Conservation (phyloP, 2,329 filamentous ascomycete genomes). For the Penicillium sp. region DNA sequence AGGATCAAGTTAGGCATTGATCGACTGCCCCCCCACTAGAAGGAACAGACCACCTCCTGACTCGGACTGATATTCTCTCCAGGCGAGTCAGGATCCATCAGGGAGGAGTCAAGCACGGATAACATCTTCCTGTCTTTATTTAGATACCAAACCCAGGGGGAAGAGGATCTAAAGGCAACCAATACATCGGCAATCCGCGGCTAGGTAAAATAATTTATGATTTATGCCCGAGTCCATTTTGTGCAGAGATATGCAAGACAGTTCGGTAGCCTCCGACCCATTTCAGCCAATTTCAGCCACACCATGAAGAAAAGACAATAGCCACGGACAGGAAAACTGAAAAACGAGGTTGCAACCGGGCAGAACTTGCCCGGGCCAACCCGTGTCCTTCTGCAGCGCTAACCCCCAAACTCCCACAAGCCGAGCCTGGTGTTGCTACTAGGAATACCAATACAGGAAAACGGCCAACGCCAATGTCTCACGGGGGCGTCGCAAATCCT, state of each 20-base stretch:
- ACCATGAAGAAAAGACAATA: too few species aligned
- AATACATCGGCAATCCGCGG: too few species aligned
- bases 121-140: not conserved
- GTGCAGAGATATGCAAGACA: not conserved
- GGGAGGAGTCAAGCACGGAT: too few species aligned
- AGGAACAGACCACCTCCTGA: not conserved
- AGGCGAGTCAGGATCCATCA: not conserved
- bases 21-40: not conserved
- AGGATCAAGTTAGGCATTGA: not conserved
- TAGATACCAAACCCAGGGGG: not conserved
- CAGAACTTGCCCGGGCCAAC: not conserved
- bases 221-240: not conserved
- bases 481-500: not conserved
- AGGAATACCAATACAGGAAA: not conserved
- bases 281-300: too few species aligned
- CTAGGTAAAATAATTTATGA: too few species aligned
- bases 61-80: not conserved
- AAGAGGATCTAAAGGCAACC: too few species aligned
- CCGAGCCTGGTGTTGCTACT: too few species aligned
- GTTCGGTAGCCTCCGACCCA: constrained; percentile 13
- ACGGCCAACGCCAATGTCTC: not conserved
- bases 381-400: not conserved
- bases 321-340: not conserved
- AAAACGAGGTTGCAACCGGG: not conserved
- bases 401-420: too few species aligned